Base-by-base conservation (phyloP, 345 rosid species). In the Iberis pinnata region DNA sequence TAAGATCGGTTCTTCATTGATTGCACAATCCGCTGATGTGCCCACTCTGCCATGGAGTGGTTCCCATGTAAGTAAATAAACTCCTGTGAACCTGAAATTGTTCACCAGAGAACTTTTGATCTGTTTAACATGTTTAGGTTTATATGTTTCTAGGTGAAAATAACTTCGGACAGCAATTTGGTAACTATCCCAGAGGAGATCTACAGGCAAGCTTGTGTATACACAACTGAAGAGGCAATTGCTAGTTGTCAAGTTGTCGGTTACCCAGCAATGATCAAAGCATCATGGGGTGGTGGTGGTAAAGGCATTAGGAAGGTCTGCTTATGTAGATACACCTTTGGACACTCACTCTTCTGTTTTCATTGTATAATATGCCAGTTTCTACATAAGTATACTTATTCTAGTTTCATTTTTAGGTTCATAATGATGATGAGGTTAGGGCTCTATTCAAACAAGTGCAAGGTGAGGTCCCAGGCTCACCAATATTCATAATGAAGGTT, bases 201-300 rank as follows among this genome's bases (percentile, higher is more conserved):
- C 45, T 93, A 93, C 57, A 77, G 83, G 70, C 79, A 88, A 76
- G 99, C 99, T 29, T 93, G 99, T 74, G 97, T 93, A 13, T 65
- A 77, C 73, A 88, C 99, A 26, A 93, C 99, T 19, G 99, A 88
- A 73, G 99, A 93, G 73, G 99, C 95, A 10, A 78, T 88, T 75
- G 87, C 88, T 44, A 93, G 99, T 65, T 93, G 97, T 74, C 94
- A 85, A 74, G 78, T 93, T 67, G 89, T 93, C 31, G 99, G 99
- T 67, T 93, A 93, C 75, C 99, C 99, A 49, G 95, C 99, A 70
- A 93, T 93, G 99, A 93, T 88, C 76, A 93, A 93, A 84, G 99
- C 99, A 40, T 93, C 99, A 1, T 93, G 99, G 99, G 99, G 99
- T 55, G 99, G 99, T 27, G 99, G 99, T 31, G 99, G 99, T 64